Evolutionary conservation across 495 filamentous ascomycete genomes (phyloP).

Genomic region (Daldinia grandis): DNA sequence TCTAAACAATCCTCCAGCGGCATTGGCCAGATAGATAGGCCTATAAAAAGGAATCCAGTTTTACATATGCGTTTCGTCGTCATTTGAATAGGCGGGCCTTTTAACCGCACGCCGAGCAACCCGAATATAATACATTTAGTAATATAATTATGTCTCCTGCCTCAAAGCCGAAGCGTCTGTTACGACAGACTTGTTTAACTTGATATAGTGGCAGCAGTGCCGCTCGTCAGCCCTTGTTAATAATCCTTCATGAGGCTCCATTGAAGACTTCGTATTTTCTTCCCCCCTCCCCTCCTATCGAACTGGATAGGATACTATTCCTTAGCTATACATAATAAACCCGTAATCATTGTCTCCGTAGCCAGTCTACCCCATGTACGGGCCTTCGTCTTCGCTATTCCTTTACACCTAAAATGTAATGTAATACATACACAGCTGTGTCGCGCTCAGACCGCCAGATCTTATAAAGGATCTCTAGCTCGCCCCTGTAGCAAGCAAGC

Average conservation of each 20-base stretch:
- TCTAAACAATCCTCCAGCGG: neutral
- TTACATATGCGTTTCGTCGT: neutral
- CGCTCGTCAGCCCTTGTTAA: constrained; percentile 4
- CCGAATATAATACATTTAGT: neutral
- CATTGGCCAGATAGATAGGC: neutral
- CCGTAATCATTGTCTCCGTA: too few relatives aligned
- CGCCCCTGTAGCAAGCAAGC: neutral
- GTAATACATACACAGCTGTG: neutral
- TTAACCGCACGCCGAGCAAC: neutral
- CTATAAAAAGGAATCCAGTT: neutral
- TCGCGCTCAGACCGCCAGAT: constrained; percentile 5
- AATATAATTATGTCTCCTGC: neutral
- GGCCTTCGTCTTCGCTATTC: neutral
- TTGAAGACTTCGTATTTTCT: constrained; percentile 1
- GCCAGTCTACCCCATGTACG: too few relatives aligned
- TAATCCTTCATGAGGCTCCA: neutral
- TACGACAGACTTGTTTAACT: neutral
- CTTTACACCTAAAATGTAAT: neutral
- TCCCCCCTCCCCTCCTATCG: too few relatives aligned
- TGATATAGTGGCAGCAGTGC: neutral
- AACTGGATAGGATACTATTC: too few relatives aligned
- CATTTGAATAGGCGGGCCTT: neutral
- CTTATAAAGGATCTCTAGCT: neutral
- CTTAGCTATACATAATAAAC: too few relatives aligned
- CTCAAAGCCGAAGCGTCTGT: neutral